A percentile compares a stretch with the other conserved stretches of the same genome.
Evolutionary conservation across 225 moss, liverwort and hornwort species (phyloP).

Genomic region (Pleurozium schreberi): DNA sequence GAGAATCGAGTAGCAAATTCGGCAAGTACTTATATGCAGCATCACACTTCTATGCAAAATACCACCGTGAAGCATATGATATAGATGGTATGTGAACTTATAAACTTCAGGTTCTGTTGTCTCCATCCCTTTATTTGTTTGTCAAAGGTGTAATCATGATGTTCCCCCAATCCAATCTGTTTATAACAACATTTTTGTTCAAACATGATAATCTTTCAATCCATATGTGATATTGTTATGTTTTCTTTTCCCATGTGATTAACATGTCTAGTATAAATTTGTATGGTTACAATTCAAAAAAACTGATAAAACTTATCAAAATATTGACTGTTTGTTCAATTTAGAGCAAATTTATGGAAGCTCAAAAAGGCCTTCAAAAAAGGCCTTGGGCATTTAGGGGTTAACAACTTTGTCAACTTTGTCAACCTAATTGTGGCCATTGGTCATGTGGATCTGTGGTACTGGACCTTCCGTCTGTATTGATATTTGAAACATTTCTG

Average conservation of each 20-base stretch:
- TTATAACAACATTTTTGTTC: neutral
- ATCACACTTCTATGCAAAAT: slow-evolving; percentile 68
- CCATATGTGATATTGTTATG: too few relatives aligned
- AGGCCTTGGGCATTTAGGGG: too few relatives aligned
- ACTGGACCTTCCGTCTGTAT: neutral
- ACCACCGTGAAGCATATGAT: slow-evolving; percentile 61
- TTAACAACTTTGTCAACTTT: too few relatives aligned
- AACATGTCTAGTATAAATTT: too few relatives aligned
- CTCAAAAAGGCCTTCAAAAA: too few relatives aligned
- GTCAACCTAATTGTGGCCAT: neutral
- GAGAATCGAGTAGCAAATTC: slow-evolving; percentile 58
- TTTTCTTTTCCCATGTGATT: too few relatives aligned
- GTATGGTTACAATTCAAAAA: too few relatives aligned
- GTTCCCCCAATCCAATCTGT: neutral
- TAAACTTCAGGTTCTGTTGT: neutral
- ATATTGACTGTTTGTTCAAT: too few relatives aligned
- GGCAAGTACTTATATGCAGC: slow-evolving; percentile 53
- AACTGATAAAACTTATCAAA: too few relatives aligned
- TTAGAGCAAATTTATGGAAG: too few relatives aligned
- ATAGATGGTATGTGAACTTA: slow-evolving; percentile 56
- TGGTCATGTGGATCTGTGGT: neutral
- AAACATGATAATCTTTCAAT: too few relatives aligned
- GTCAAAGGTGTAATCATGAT: neutral
- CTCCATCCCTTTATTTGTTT: neutral
- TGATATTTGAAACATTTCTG: neutral